Evolutionary conservation across 257 asterid species (phyloP), one percentile per base, ranked within the genome.

Genomic region (Henckelia pumila): DNA sequence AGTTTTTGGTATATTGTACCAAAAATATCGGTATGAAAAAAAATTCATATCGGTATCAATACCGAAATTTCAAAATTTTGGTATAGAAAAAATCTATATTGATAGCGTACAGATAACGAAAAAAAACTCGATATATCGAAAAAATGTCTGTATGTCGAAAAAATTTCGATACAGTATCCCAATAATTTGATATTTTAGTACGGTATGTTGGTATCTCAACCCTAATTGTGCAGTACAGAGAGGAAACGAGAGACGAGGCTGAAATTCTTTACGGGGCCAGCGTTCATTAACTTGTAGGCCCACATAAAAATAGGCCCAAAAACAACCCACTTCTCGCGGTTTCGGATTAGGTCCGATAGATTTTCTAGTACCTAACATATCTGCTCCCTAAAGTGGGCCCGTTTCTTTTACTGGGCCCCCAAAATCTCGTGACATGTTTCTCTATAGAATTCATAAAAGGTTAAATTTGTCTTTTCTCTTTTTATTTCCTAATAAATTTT

Each of bases 291-390:
- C 7, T 1, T 3, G n/a, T 8, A 72, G 88, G 83, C 79, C 85
- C 76, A 73, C 79, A 32, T 44, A 26, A 1, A 28, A 25, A 25
- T 52, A 70, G 72, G 86, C 89, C 89, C 89, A 79, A 68, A 67
- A 74, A 76, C 76, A 71, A 58, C 63, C 61, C 80, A 80, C 61
- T 71, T 30, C 26, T 49, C 71, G 65, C 29, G 17, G 67, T 66
- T 74, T 76, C 44, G 61, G 68, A 76, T 76, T 70, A 75, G 83
- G 75, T 79, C 63, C 47, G 73, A 30, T 29, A 23, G 69, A 64
- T 71, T 77, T 71, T 77, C 68, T 6, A 5, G 56, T 52, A 56
- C 23, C 32, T 62, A 16, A 70, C 21, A 32, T 19, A 49, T 70
- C 62, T 67, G 53, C 47, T 52, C 65, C 37, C 57, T 28, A 9